Percentiles rank a stretch among this genome's conserved stretches.
These are phyloP conservation scores for Phylloboletellus chloephorus DNA, from an alignment of 1,284 basidiomycete genomes.

Conservation along the genomic window DNA sequence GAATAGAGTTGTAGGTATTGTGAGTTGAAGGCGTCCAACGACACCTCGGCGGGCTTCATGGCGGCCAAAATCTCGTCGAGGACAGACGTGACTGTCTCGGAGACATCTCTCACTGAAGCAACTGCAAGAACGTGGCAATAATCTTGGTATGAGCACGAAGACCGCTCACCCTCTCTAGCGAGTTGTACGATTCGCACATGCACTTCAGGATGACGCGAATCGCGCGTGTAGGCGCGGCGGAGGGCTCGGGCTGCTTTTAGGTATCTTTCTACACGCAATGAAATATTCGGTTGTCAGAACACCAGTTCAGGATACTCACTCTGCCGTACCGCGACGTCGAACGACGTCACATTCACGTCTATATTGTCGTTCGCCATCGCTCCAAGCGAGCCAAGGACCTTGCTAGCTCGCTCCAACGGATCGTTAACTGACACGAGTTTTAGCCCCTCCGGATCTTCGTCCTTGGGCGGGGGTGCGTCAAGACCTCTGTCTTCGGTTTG, in stretches of 20 bases:
- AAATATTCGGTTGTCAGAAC: neutral
- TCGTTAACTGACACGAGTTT: conserved; percentile 63
- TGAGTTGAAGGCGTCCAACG: conserved; percentile 64
- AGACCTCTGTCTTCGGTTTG: conserved; percentile 73
- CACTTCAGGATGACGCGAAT: conserved; percentile 59
- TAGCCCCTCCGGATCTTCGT: conserved; percentile 81
- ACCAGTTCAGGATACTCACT: conserved; percentile 40
- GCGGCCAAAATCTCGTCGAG: conserved; percentile 43
- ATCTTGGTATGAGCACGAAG: neutral
- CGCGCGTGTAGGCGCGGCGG: conserved; percentile 50
- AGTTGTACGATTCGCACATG: conserved; percentile 71
- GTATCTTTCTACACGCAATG: conserved; percentile 59
- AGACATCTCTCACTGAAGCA: conserved; percentile 38
- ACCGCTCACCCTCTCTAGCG: conserved; percentile 44
- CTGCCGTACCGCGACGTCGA: conserved; percentile 74
- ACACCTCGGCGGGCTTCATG: conserved; percentile 53
- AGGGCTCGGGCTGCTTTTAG: conserved; percentile 76
- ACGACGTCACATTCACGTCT: conserved; percentile 71
- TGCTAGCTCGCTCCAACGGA: conserved; percentile 74
- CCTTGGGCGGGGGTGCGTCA: conserved; percentile 54
- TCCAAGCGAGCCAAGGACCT: conserved; percentile 66
- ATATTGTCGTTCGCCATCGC: conserved; percentile 48
- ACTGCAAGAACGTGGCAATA: conserved; percentile 29
- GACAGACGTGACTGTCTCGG: conserved; percentile 39
- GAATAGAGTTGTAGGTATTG: conserved; percentile 68